Conservation (phyloP, 192 early-diverging fungal species). For the Coemansia javaensis region DNA sequence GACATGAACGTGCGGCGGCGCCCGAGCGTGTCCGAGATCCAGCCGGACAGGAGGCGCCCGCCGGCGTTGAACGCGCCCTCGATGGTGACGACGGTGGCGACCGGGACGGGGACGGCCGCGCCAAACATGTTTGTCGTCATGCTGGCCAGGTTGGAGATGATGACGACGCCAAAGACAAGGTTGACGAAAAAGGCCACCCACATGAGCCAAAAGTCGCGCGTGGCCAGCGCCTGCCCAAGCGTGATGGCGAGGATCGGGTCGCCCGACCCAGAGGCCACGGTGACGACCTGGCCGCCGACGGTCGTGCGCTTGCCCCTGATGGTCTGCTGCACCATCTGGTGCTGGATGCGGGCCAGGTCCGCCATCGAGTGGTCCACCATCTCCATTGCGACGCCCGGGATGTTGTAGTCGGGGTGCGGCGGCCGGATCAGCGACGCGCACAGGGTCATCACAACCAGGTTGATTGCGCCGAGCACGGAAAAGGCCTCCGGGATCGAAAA, state of each 20-base stretch:
- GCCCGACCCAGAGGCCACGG: slow-evolving; percentile 50
- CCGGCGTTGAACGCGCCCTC: slow-evolving; percentile 58
- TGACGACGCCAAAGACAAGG: slow-evolving; percentile 58
- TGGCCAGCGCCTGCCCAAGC: slow-evolving; percentile 53
- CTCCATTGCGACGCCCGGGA: slow-evolving; percentile 55
- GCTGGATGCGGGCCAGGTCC: slow-evolving; percentile 24
- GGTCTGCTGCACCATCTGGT: slow-evolving; percentile 33
- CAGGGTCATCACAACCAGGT: slow-evolving; percentile 60
- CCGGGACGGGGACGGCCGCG: slow-evolving; percentile 20
- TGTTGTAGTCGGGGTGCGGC: slow-evolving; percentile 55
- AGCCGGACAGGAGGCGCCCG: slow-evolving; percentile 56
- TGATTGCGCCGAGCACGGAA: slow-evolving; percentile 57
- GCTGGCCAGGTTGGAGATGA: slow-evolving; percentile 61
- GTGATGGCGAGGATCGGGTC: slow-evolving; percentile 52
- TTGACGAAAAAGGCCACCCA: slow-evolving; percentile 64
- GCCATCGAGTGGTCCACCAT: slow-evolving; percentile 40
- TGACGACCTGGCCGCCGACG: slow-evolving; percentile 44
- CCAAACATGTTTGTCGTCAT: slow-evolving; percentile 58
- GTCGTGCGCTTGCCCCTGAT: slow-evolving; percentile 46
- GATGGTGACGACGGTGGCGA: slow-evolving; percentile 54
- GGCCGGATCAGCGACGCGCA: slow-evolving; percentile 58
- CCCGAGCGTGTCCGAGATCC: slow-evolving; percentile 55
- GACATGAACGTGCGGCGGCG: slow-evolving; percentile 67
- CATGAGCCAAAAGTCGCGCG: slow-evolving; percentile 57
- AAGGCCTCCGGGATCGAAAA: slow-evolving; percentile 63